These are phyloP conservation scores for Leishmania aethiopica DNA, from an alignment of 208 protist genomes.

Conservation along the genomic window DNA sequence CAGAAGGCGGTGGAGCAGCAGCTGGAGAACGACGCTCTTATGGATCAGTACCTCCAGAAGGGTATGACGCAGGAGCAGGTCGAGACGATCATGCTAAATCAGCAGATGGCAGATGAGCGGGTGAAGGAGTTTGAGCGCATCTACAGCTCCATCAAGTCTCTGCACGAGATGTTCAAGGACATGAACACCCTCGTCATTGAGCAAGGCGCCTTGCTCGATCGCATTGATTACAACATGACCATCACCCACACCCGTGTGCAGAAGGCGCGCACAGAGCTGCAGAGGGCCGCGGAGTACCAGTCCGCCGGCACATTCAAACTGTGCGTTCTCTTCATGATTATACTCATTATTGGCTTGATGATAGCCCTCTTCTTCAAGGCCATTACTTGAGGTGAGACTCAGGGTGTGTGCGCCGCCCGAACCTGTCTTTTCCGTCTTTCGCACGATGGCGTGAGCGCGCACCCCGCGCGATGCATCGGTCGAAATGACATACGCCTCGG, in stretches of 20 bases:
- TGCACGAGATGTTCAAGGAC: slow-evolving; percentile 96
- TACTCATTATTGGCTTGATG: slow-evolving; percentile 87
- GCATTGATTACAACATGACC: slow-evolving; percentile 97
- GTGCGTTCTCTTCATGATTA: slow-evolving; percentile 89
- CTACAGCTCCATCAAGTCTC: slow-evolving; percentile 92
- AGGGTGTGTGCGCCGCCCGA: background rate
- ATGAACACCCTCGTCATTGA: slow-evolving; percentile 93
- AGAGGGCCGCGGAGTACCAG: slow-evolving; percentile 91
- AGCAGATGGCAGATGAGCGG: slow-evolving; percentile 91
- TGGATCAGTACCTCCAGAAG: slow-evolving; percentile 92
- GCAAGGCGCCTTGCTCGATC: slow-evolving; percentile 94
- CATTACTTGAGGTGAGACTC: slow-evolving; percentile 31
- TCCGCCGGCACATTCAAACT: slow-evolving; percentile 91
- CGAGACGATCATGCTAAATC: slow-evolving; percentile 91
- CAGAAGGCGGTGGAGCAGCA: slow-evolving; percentile 88
- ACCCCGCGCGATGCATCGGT: background rate
- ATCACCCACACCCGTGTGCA: slow-evolving; percentile 86
- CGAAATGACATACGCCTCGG: too few species aligned
- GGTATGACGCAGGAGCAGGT: slow-evolving; percentile 94
- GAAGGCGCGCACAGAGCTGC: slow-evolving; percentile 78
- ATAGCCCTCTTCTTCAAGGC: slow-evolving; percentile 90
- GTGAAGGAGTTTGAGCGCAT: slow-evolving; percentile 94
- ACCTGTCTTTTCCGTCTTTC: too few species aligned
- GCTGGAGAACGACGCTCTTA: slow-evolving; percentile 81
- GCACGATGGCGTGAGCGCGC: background rate